A percentile compares a stretch with the other conserved stretches of the same genome.
These are phyloP conservation scores for Vitis hybrid DNA, from an alignment of 177 flowering plant species.

Conservation along the genomic window DNA sequence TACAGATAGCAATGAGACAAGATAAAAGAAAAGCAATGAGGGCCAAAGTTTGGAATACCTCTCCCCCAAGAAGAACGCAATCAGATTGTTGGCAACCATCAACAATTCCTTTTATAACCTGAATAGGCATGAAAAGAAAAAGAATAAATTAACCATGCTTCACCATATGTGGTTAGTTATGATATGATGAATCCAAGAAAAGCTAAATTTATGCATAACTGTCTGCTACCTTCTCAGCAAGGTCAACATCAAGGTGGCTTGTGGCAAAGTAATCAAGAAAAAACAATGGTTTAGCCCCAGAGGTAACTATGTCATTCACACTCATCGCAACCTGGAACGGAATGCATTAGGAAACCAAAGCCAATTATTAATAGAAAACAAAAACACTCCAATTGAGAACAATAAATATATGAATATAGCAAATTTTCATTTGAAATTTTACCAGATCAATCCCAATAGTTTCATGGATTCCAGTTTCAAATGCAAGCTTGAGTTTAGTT, in stretches of 20 bases:
- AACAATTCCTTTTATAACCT: constrained; percentile 96
- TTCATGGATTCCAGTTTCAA: constrained; percentile 92
- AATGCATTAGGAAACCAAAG: constrained; percentile 9
- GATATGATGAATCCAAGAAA: not conserved
- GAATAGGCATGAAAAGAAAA: constrained; percentile 11
- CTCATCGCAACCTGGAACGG: constrained; percentile 91
- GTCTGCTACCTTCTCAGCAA: constrained; percentile 84
- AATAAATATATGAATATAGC: not conserved
- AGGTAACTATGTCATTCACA: constrained; percentile 94
- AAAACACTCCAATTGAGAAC: not conserved
- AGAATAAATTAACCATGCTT: not conserved
- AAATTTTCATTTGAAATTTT: constrained; percentile 14
- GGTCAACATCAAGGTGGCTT: constrained; percentile 93
- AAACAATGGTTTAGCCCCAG: constrained; percentile 94
- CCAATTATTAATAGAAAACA: not conserved
- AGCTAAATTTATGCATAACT: not conserved
- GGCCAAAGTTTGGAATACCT: constrained; percentile 45
- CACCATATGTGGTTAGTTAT: not conserved
- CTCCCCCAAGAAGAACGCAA: constrained; percentile 88
- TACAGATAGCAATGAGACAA: not conserved
- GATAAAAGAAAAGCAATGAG: not conserved
- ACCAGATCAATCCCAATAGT: constrained; percentile 99
- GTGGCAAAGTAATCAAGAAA: constrained; percentile 98
- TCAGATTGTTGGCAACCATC: constrained; percentile 88
- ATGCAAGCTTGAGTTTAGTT: constrained; percentile 93